phyloP scores from a whole-genome alignment of 352 stramenopile genomes.

The Pythium phragmitis region DNA sequence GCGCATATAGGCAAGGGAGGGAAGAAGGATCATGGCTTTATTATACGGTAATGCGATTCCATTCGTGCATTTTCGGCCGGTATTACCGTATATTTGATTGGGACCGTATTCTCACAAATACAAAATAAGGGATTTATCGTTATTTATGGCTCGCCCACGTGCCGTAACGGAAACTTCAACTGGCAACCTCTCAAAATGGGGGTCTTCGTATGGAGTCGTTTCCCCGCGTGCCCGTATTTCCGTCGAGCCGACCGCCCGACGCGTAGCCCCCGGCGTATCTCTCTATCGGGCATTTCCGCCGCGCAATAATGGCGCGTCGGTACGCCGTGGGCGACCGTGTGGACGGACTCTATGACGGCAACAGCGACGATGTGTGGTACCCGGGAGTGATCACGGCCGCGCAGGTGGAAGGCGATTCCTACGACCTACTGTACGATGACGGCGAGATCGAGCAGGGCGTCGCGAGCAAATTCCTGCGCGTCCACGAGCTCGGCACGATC shows the following conservation, averaged over 20 bases:
- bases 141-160: too few relatives aligned
- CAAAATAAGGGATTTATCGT: too few relatives aligned
- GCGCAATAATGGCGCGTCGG: constrained; percentile 13
- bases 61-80: too few relatives aligned
- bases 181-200: too few relatives aligned
- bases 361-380: constrained; percentile 80
- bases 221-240: neutral
- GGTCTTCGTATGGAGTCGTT: constrained; percentile 8
- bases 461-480: constrained; percentile 37
- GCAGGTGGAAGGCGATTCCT: constrained; percentile 30
- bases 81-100: neutral
- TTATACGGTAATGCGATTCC: neutral
- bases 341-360: constrained; percentile 81
- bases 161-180: constrained; percentile 16
- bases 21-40: neutral
- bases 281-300: neutral
- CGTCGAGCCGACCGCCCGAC: too few relatives aligned
- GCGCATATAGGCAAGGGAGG: too few relatives aligned
- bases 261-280: too few relatives aligned
- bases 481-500: constrained; percentile 65
- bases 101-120: too few relatives aligned
- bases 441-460: constrained; percentile 62
- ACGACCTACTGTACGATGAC: constrained; percentile 76
- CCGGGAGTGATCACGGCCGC: constrained; percentile 45
- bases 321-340: constrained; percentile 57